Conservation (phyloP, 371 early-diverging fungal species). For the Parasitella parasitica region DNA sequence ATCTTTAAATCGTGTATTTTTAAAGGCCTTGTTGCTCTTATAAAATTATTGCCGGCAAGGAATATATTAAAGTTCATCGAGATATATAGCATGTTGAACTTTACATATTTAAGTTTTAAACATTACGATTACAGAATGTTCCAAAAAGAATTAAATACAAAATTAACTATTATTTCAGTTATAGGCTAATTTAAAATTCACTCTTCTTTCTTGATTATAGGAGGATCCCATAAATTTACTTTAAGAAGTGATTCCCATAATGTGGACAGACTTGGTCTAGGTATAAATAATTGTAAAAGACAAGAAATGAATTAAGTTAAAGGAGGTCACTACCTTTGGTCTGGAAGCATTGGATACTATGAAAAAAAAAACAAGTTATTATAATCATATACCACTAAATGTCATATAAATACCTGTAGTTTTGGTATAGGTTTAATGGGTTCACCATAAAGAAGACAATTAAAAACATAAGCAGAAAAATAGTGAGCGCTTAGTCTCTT, state of each 20-base stretch:
- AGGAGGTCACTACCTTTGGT: slow-evolving; percentile 47
- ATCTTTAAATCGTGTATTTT: no score
- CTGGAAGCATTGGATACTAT: slow-evolving; percentile 61
- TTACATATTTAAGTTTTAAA: no score
- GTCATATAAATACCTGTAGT: slow-evolving; percentile 41
- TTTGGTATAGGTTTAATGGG: slow-evolving; percentile 62
- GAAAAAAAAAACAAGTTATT: not conserved
- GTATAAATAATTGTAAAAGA: not conserved
- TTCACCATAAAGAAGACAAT: slow-evolving; percentile 59
- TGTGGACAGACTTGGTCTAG: slow-evolving; percentile 22
- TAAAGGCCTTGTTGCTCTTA: no score
- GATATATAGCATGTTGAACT: no score
- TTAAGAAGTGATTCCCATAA: slow-evolving; percentile 32
- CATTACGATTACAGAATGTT: no score
- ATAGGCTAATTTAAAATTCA: no score
- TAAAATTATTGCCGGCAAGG: no score
- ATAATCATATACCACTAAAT: not conserved
- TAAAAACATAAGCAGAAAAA: slow-evolving; percentile 56
- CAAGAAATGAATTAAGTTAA: not conserved
- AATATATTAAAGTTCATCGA: no score
- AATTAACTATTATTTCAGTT: no score
- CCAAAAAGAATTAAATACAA: no score
- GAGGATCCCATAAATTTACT: slow-evolving; percentile 14
- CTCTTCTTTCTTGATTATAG: no score
- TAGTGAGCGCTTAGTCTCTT: slow-evolving; percentile 61